A percentile compares a stretch with the other conserved stretches of the same genome.
These are phyloP conservation scores for Schwanniomyces polymorphus DNA, from an alignment of 805 yeast species.

Conservation along the genomic window DNA sequence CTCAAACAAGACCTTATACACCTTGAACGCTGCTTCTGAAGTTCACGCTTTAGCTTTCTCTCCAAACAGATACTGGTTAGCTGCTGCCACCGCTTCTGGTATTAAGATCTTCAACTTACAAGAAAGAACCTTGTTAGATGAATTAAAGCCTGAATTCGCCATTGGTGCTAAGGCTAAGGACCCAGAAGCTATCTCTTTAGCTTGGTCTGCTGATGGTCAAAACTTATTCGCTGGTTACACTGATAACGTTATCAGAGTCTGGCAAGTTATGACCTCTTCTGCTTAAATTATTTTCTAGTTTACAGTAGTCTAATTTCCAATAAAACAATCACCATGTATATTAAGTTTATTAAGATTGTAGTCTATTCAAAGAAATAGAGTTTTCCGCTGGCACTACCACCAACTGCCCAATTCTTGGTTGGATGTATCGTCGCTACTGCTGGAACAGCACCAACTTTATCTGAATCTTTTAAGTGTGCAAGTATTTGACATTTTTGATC, in stretches of 20 bases:
- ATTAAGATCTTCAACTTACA: slow-evolving; percentile 98
- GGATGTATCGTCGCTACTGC: slow-evolving; percentile 88
- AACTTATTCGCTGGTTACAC: slow-evolving; percentile 99
- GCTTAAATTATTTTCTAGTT: slow-evolving; percentile 29
- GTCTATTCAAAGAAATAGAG: slow-evolving; percentile 55
- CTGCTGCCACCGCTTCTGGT: slow-evolving; percentile 98
- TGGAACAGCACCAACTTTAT: slow-evolving; percentile 81
- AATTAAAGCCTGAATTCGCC: slow-evolving; percentile 97
- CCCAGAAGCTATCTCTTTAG: slow-evolving; percentile 96
- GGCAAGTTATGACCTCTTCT: slow-evolving; percentile 97
- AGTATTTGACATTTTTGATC: slow-evolving; percentile 73
- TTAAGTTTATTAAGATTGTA: not conserved
- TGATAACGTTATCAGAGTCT: slow-evolving; percentile 98
- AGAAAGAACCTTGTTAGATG: slow-evolving; percentile 91
- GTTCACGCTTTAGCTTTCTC: slow-evolving; percentile 98
- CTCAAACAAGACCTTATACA: slow-evolving; percentile 83
- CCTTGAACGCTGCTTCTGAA: slow-evolving; percentile 93
- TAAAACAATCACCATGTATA: slow-evolving; percentile 5
- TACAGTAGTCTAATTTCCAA: slow-evolving; percentile 4
- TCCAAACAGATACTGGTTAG: slow-evolving; percentile 99
- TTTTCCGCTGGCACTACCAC: slow-evolving; percentile 95
- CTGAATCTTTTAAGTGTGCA: slow-evolving; percentile 65
- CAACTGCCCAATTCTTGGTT: slow-evolving; percentile 83
- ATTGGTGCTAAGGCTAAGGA: slow-evolving; percentile 86
- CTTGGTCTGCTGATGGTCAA: slow-evolving; percentile 99